phyloP scores from a whole-genome alignment of 208 protist genomes.

The Tetramitus jugosus region DNA sequence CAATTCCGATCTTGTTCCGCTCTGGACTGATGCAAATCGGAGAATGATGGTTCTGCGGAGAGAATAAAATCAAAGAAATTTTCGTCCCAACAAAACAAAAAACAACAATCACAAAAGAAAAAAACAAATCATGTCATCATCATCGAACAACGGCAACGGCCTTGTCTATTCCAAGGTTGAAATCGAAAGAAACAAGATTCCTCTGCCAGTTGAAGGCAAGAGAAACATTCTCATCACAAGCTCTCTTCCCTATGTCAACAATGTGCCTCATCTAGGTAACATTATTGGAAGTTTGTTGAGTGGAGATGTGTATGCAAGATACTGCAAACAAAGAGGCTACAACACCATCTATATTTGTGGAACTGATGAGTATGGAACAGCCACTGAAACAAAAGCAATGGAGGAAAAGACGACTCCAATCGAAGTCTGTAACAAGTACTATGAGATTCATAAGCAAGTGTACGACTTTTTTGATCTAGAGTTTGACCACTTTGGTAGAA shows the following conservation, averaged over 20 bases:
- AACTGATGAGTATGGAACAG: slow-evolving; percentile 67
- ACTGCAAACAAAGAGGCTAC: slow-evolving; percentile 48
- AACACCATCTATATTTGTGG: slow-evolving; percentile 68
- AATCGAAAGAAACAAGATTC: too few relatives aligned
- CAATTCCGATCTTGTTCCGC: too few relatives aligned
- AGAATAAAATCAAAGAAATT: too few relatives aligned
- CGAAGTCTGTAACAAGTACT: slow-evolving; percentile 65
- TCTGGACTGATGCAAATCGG: too few relatives aligned
- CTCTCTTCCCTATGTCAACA: slow-evolving; percentile 73
- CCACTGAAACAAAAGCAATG: slow-evolving; percentile 43
- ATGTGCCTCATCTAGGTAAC: slow-evolving; percentile 73
- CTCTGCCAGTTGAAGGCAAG: slow-evolving; percentile 32
- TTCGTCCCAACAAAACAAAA: too few relatives aligned
- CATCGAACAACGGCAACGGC: too few relatives aligned
- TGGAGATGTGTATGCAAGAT: slow-evolving; percentile 62
- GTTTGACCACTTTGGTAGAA: slow-evolving; percentile 72
- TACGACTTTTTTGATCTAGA: slow-evolving; percentile 70
- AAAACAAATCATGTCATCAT: too few relatives aligned
- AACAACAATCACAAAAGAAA: too few relatives aligned
- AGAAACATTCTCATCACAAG: slow-evolving; percentile 67
- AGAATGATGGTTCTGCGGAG: too few relatives aligned
- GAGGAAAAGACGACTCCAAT: slow-evolving; percentile 49
- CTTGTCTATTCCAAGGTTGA: too few relatives aligned
- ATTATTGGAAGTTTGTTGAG: slow-evolving; percentile 67
- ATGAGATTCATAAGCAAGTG: slow-evolving; percentile 54